Percentiles rank a stretch among this genome's conserved stretches.
phyloP scores from a whole-genome alignment of 495 filamentous ascomycete species.

The Entonaema liquescens region DNA sequence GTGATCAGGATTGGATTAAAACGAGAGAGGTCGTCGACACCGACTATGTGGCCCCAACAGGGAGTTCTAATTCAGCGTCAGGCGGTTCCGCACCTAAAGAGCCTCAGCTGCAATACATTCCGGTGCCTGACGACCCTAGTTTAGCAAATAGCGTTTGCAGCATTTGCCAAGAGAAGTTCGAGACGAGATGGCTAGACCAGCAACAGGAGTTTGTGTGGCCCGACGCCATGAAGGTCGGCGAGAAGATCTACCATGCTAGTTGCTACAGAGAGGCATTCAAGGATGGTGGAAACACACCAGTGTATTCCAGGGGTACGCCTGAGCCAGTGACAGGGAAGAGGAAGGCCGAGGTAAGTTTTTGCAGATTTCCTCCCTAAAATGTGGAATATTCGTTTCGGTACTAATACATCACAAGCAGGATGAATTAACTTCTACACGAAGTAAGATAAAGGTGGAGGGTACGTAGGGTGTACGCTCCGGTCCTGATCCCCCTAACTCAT shows the following conservation, averaged over 20 bases:
- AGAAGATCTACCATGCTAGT: slow-evolving; percentile 85
- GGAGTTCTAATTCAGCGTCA: slow-evolving; percentile 23
- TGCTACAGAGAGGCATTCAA: slow-evolving; percentile 87
- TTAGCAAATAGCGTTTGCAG: slow-evolving; percentile 79
- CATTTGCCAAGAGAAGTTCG: slow-evolving; percentile 95
- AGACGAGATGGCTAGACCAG: slow-evolving; percentile 87
- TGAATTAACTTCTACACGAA: slow-evolving; percentile 40
- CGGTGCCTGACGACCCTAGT: slow-evolving; percentile 79
- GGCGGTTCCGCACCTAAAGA: slow-evolving; percentile 38
- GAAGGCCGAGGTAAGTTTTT: slow-evolving; percentile 72
- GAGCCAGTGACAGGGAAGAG: slow-evolving; percentile 78
- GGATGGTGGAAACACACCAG: slow-evolving; percentile 60
- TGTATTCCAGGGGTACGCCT: slow-evolving; percentile 61
- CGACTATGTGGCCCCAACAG: slow-evolving; percentile 53
- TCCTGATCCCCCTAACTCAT: background rate
- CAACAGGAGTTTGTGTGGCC: slow-evolving; percentile 97
- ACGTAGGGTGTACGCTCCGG: slow-evolving; percentile 27
- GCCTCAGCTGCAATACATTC: slow-evolving; percentile 77
- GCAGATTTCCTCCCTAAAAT: background rate
- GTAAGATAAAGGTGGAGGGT: slow-evolving; percentile 43
- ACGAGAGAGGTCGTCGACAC: slow-evolving; percentile 78
- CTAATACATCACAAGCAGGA: slow-evolving; percentile 47
- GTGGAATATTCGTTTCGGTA: background rate
- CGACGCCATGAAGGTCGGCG: slow-evolving; percentile 82
- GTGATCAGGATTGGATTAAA: slow-evolving; percentile 81